Evolutionary conservation across 148 eudicot species (phyloP).

Genomic region (Pouteria glomerata): DNA sequence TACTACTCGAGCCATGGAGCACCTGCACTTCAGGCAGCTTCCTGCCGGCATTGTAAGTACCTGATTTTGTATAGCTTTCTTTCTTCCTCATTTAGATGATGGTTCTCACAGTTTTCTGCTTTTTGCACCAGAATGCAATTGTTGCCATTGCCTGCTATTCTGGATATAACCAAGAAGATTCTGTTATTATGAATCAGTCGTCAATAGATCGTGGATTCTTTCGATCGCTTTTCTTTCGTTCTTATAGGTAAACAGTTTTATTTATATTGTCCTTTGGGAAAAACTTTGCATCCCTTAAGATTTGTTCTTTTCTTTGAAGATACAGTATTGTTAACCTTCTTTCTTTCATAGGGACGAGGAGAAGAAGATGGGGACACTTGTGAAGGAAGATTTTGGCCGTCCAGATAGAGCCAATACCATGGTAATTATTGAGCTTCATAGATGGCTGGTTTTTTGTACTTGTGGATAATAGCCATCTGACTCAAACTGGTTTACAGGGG

Average conservation of each 20-base stretch:
- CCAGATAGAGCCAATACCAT: slow-evolving; percentile 94
- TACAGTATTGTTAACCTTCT: slow-evolving; percentile 1
- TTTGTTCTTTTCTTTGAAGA: not conserved
- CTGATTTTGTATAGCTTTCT: not conserved
- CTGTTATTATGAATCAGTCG: slow-evolving; percentile 97
- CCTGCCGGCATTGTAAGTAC: slow-evolving; percentile 88
- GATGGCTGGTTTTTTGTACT: not conserved
- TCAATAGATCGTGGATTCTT: slow-evolving; percentile 96
- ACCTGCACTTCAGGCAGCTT: slow-evolving; percentile 94
- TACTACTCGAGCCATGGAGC: slow-evolving; percentile 99
- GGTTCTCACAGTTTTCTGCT: slow-evolving; percentile 2
- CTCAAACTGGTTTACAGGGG: slow-evolving; percentile 39
- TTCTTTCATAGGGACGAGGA: slow-evolving; percentile 68
- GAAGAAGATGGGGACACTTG: slow-evolving; percentile 97
- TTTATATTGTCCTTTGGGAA: not conserved
- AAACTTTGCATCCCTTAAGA: not conserved
- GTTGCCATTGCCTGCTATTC: slow-evolving; percentile 97
- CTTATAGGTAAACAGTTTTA: slow-evolving; percentile 50
- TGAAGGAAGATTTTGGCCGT: slow-evolving; percentile 89
- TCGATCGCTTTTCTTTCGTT: slow-evolving; percentile 89
- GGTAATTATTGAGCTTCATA: slow-evolving; percentile 34
- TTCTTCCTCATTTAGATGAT: not conserved
- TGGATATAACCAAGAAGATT: slow-evolving; percentile 98
- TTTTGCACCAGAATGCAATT: slow-evolving; percentile 66
- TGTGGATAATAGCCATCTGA: not conserved